Base-by-base conservation (phyloP, 495 filamentous ascomycete species). In the Penicillium diatomitis region DNA sequence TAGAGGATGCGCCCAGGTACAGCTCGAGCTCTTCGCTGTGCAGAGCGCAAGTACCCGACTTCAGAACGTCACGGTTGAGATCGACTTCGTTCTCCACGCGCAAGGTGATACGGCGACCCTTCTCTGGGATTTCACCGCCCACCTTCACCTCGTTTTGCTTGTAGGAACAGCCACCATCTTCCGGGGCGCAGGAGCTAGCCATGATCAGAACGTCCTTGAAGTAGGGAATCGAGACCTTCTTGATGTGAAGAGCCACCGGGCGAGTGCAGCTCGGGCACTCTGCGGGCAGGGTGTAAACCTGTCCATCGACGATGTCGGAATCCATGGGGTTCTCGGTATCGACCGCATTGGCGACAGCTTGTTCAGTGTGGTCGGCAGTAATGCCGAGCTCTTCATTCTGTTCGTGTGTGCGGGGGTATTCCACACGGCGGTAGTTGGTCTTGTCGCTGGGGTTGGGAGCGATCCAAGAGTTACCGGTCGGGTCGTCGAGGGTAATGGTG, bases 401-500 rank as follows among this genome's bases (percentile, higher is more conserved):
- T 55, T 86, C 84, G 2, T 83, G 72, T 0, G 84, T 90, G 32
- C 92, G 81, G 4, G 82, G 63, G 60, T 95, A 99, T 60, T 96
- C 85, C 37, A 72, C 75, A 54, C 87, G 84, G 29, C 72, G 74
- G 79, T 90, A 96, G 66, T 95, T 96, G 42, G 81, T 83, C 32
- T 65, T 69, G 57, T 91, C 87, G 37, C 77, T 69, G 48, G 84
- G 77, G 51, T 86, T 84, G 32, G 92, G 92, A 43, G 95, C 88
- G 57, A 99, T 94, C 79, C 87, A 97, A 3, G 88, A 94, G 73
- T 99, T 99, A n/a, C 92, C 92, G 4, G 90, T 86, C 2, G 86
- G 86, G 57, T 99, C 92, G 63, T 99, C 88, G 32, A 96, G 63
- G 8, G 77, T 80, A 32, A 97, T 68, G 5, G 84, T 81, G 73